phyloP scores from a whole-genome alignment of 331 rosid genomes.

The Quercus lobata region DNA sequence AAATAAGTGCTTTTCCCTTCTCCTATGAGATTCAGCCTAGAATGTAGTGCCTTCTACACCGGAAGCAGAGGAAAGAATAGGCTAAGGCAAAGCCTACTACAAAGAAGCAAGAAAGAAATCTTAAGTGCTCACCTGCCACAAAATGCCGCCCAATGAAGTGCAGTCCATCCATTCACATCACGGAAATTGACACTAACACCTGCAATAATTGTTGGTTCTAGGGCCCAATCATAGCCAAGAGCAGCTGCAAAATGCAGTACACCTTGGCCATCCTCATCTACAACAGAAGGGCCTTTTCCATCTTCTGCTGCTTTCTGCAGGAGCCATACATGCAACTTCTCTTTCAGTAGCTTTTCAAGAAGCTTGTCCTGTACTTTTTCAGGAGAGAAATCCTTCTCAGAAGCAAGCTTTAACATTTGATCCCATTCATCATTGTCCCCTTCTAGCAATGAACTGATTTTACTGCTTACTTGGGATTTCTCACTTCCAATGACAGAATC shows the following conservation, averaged over 20 bases:
- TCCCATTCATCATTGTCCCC: conserved; percentile 62
- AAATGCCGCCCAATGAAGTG: conserved; percentile 96
- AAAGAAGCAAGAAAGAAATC: conserved; percentile 4
- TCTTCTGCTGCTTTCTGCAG: conserved; percentile 62
- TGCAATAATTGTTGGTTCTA: conserved; percentile 61
- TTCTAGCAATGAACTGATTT: conserved; percentile 54
- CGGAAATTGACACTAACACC: conserved; percentile 85
- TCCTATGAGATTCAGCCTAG: neutral
- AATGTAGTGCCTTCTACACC: neutral
- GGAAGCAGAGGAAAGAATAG: neutral
- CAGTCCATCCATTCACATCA: conserved; percentile 88
- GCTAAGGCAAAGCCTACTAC: neutral
- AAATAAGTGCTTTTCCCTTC: neutral
- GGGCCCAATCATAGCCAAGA: conserved; percentile 89
- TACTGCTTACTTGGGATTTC: conserved; percentile 36
- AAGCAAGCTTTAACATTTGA: conserved; percentile 42
- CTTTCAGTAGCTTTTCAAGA: conserved; percentile 68
- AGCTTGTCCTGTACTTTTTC: conserved; percentile 54
- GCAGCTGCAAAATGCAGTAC: conserved; percentile 87
- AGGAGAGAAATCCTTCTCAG: conserved; percentile 48
- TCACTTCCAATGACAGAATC: conserved; percentile 31
- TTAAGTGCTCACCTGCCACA: conserved; percentile 66
- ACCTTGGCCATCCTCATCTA: conserved; percentile 80
- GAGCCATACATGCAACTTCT: conserved; percentile 69
- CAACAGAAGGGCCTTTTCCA: conserved; percentile 83